Evolutionary conservation across 306 rosid genomes (phyloP), one percentile per base, ranked within the genome.

Genomic region (Abrus precatorius): DNA sequence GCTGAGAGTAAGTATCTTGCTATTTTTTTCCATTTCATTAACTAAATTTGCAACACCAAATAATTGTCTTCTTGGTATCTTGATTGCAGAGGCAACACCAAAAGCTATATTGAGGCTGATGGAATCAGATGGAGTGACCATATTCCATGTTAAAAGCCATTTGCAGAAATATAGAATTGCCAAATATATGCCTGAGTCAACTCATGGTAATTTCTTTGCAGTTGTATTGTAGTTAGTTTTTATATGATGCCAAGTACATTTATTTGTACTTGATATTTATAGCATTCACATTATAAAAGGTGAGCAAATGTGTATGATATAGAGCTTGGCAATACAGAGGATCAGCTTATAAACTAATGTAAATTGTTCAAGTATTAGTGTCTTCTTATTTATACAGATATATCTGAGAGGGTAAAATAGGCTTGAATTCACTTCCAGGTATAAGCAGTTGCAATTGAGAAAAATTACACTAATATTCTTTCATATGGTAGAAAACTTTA

Each of bases 131-230:
- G 97, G 92, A 66, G 80, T 95, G 80, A 95, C 98, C 43, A 91
- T 92, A 48, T 92, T 88, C 76, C 98, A 95, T 84, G 89, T 95
- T 10, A 95, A 95, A 84, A 95, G 98, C 73, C 97, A 95, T 87
- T 78, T 92, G 86, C 98, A 94, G 98, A 94, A 94, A 81, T 94
- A 92, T 71, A 93, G 98, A 83, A 87, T 90, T 40, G 98, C 97
- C 30, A 94, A 91, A 76, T 91, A 85, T 87, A 85, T 92, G 87
- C 97, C 98, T 43, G 91, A 88, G 64, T 45, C 93, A 47, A 48
- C 75, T 67, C 97, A 88, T 82, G 93, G 98, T 94, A 84, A 75
- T 73, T 77, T 29, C 20, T 79, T 77, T 29, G 0, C 32, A 52
- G 29, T 76, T 20, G 5, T n/a, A 44, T 9, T 54, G 28, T 12